phyloP scores from a whole-genome alignment of 768 basidiomycete species.

The Kondoa subrosea region DNA sequence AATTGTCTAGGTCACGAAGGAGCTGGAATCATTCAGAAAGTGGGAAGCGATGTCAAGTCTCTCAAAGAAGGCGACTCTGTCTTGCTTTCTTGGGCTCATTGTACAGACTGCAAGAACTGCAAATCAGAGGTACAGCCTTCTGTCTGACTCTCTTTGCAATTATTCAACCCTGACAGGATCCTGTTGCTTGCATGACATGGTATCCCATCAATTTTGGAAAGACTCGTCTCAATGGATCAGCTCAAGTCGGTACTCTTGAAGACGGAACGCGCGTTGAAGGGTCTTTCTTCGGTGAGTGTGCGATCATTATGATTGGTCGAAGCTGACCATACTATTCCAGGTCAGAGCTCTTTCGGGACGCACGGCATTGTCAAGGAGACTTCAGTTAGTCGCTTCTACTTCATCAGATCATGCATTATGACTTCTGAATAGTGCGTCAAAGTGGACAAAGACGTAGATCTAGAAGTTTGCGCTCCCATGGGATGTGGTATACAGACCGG shows the following conservation, averaged over 20 bases:
- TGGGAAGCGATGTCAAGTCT: slow-evolving; percentile 2
- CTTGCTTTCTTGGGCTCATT: slow-evolving; percentile 9
- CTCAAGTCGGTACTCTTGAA: background rate
- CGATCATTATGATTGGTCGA: no score
- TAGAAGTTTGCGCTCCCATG: slow-evolving; percentile 17
- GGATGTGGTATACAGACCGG: slow-evolving; percentile 27
- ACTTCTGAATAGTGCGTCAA: slow-evolving; percentile 15
- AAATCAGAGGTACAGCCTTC: no score
- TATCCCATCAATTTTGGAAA: background rate
- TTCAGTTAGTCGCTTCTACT: slow-evolving; percentile 2
- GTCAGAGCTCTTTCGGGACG: slow-evolving; percentile 14
- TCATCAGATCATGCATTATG: no score
- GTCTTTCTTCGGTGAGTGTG: no score
- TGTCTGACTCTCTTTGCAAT: slow-evolving; percentile 1
- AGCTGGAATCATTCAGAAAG: background rate
- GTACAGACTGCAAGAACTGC: slow-evolving; percentile 4
- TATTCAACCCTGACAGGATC: slow-evolving; percentile 1
- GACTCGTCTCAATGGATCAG: background rate
- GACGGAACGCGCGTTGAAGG: background rate
- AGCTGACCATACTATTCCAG: background rate
- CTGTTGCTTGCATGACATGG: background rate
- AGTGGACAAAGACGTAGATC: slow-evolving; percentile 14
- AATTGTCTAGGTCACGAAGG: no score
- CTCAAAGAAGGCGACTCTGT: slow-evolving; percentile 9
- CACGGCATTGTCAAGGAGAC: slow-evolving; percentile 22